Evolutionary conservation across 352 stramenopile genomes (phyloP), one percentile per base, ranked within the genome.

Genomic region (Phytophthora chlamydospora): DNA sequence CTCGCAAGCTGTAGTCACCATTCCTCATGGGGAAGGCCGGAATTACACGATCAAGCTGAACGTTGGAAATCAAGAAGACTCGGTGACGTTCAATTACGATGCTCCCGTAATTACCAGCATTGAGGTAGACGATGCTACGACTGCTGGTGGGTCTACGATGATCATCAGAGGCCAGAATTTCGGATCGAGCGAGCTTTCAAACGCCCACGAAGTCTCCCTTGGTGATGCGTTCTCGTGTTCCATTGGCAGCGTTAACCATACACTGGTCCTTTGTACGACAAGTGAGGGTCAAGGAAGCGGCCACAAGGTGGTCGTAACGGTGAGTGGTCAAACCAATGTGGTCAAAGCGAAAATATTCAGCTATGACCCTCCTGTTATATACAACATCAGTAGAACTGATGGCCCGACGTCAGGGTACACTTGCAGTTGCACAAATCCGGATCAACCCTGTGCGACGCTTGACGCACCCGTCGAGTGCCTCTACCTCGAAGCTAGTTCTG

Each of bases 341-440:
- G 50, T 66, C 19, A 47, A 44, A 45, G 62, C 44, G 31, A 48
- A 38, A 3, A 77, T 27, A 7, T 85, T 87, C 33, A 76, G 57
- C 24, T 89, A 87, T 38, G 70, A 70, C 16, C 39, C 70, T 31
- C 79, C 79, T 2, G 40, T 83, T 9, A 64, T 85, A 13, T 66
- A 61, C 31, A 66, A 38, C 10, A 67, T 89, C 36, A 89, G 72
- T 52, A 58, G 57, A 24, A 58, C 29, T 6, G 57, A 78, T 16
- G 76, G 72, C n/a, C 75, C 79, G 2, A 89, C 76, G 0, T 66
- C 76, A 33, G 79, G 79, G 2, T 87, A 87, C 36, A 69, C 76
- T 27, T 89, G 79, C 35, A 69, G 50, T 29, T 89, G 79, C 27
- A 49, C 24, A 12, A 64, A 85, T 47, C 53, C 72, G 13, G 62